A percentile compares a stretch with the other conserved stretches of the same genome.
Conservation (phyloP, 441 rosid genomes). For the Mallotus repandus region DNA sequence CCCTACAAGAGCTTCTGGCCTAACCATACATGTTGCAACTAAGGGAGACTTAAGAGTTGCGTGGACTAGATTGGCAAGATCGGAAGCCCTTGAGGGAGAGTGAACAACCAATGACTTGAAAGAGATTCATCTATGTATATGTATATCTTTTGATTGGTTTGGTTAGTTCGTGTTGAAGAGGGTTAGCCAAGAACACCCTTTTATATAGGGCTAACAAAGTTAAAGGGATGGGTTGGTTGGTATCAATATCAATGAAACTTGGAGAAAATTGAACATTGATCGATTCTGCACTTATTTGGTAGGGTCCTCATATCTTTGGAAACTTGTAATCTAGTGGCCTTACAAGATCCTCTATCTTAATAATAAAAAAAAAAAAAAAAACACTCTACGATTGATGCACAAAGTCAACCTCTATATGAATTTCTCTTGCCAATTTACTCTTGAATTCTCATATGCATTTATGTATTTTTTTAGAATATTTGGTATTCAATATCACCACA, state of each 20-base stretch:
- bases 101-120: constrained; percentile 32
- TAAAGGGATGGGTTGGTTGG: background rate
- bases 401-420: background rate
- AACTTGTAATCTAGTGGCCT: constrained; percentile 26
- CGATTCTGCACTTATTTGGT: constrained; percentile 4
- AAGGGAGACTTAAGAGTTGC: background rate
- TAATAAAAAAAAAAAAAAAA: too few species aligned
- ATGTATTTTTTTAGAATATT: too few species aligned
- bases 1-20: constrained; percentile 19
- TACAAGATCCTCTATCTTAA: background rate
- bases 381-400: too few species aligned
- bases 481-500: too few species aligned
- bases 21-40: background rate
- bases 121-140: background rate
- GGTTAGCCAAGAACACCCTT: constrained; percentile 27
- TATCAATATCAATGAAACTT: background rate
- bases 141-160: constrained; percentile 16
- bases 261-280: background rate
- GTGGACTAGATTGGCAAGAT: background rate
- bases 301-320: constrained; percentile 30
- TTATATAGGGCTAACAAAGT: constrained; percentile 25
- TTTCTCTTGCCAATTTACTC: too few species aligned
- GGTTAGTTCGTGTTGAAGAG: constrained; percentile 18
- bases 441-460: too few species aligned
- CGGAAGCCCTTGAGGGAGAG: constrained; percentile 38